Conservation (phyloP, 2,329 filamentous ascomycete genomes). For the Aspergillus neotritici region DNA sequence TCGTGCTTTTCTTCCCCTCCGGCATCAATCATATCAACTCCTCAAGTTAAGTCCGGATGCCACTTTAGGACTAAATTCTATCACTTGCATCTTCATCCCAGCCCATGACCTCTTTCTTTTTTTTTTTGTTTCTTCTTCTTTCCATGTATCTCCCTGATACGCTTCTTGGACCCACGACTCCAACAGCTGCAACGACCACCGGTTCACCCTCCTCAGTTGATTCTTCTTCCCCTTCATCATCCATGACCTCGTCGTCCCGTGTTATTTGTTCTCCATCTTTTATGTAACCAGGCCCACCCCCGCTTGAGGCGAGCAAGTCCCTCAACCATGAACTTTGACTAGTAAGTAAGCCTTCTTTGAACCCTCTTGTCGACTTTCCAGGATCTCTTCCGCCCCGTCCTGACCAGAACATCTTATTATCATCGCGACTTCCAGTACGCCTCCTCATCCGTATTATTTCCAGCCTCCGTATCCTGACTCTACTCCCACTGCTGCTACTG, state of each 20-base stretch:
- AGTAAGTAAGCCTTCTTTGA: conserved; percentile 20
- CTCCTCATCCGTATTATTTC: conserved; percentile 17
- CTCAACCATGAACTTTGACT: conserved; percentile 18
- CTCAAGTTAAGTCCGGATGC: too few relatives aligned
- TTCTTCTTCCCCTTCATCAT: conserved; percentile 8
- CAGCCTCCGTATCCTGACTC: conserved; percentile 15
- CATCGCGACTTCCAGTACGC: conserved; percentile 14
- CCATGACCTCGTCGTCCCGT: not conserved
- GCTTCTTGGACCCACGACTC: not conserved
- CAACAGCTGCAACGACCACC: not conserved
- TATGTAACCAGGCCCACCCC: too few relatives aligned
- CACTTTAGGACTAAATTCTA: too few relatives aligned
- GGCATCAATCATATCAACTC: too few relatives aligned
- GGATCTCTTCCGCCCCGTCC: conserved; percentile 6
- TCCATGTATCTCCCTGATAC: not conserved
- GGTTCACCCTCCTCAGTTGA: too few relatives aligned
- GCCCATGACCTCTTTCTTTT: not conserved
- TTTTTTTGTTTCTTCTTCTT: conserved; percentile 3
- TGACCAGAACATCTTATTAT: conserved; percentile 16
- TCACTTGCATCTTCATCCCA: not conserved
- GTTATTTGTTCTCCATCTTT: conserved; percentile 6
- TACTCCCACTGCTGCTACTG: conserved; percentile 1
- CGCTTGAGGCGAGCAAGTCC: not conserved
- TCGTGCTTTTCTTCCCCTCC: not conserved
- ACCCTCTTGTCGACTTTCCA: conserved; percentile 12